Conservation (phyloP, 2,329 filamentous ascomycete genomes). For the Verticillium longisporum region DNA sequence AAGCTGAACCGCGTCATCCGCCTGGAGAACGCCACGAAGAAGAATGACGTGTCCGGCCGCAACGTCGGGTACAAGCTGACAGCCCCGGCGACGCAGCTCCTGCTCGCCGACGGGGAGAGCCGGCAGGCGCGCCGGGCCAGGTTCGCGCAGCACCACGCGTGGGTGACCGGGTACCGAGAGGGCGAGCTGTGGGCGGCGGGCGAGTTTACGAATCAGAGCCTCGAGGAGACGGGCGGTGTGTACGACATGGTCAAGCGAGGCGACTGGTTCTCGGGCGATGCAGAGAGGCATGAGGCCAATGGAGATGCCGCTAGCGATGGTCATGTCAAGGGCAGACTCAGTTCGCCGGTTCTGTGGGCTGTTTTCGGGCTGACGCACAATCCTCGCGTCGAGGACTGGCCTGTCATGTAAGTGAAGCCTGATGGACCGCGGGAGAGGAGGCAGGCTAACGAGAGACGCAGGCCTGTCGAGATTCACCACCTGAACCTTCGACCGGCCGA, state of each 20-base stretch:
- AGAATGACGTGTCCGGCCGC: constrained; percentile 21
- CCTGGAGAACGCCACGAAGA: constrained; percentile 33
- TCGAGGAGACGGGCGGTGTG: constrained; percentile 33
- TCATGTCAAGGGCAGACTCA: constrained; percentile 13
- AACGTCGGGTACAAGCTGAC: constrained; percentile 20
- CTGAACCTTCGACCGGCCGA: constrained; percentile 37
- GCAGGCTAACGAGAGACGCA: constrained; percentile 12
- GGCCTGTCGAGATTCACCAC: constrained; percentile 41
- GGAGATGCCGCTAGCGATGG: constrained; percentile 7
- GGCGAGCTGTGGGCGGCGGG: constrained; percentile 44
- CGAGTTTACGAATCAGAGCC: constrained; percentile 44
- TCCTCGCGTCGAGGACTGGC: constrained; percentile 41
- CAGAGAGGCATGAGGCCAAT: constrained; percentile 1
- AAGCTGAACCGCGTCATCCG: constrained; percentile 42
- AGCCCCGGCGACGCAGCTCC: constrained; percentile 1
- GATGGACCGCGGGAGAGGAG: background rate
- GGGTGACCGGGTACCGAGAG: constrained; percentile 42
- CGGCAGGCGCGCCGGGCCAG: constrained; percentile 8
- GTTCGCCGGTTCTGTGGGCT: constrained; percentile 35
- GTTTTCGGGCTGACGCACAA: constrained; percentile 43
- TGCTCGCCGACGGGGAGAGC: background rate
- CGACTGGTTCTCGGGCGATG: constrained; percentile 34
- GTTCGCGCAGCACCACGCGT: constrained; percentile 38
- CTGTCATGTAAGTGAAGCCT: constrained; percentile 36
- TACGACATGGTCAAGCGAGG: constrained; percentile 37